These are phyloP conservation scores for Nidula niveotomentosa DNA, from an alignment of 1,284 basidiomycete genomes.

Conservation along the genomic window DNA sequence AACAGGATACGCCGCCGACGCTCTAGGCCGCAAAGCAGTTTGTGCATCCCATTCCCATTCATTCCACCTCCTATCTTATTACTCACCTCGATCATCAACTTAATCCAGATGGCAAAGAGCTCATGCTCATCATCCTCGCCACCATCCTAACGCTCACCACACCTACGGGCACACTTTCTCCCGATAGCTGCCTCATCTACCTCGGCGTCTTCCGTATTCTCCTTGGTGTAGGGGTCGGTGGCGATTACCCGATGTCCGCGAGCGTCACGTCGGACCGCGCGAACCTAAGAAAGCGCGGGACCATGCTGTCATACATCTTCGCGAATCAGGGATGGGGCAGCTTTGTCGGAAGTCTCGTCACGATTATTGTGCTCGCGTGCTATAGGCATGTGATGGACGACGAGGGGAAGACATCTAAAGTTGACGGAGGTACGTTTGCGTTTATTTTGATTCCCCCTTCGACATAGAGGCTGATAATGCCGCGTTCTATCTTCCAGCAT, in stretches of 20 bases:
- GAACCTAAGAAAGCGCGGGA: constrained; percentile 65
- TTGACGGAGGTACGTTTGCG: constrained; percentile 53
- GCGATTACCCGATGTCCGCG: constrained; percentile 77
- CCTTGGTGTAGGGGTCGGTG: constrained; percentile 72
- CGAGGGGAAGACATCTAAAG: constrained; percentile 48
- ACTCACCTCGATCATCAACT: neutral
- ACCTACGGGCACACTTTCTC: constrained; percentile 27
- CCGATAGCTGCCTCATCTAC: constrained; percentile 49
- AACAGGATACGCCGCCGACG: constrained; percentile 49
- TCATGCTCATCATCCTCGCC: constrained; percentile 69
- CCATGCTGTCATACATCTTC: constrained; percentile 70
- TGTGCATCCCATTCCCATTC: constrained; percentile 37
- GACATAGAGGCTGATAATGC: too few relatives aligned
- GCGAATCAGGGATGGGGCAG: constrained; percentile 73
- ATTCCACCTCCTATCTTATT: constrained; percentile 6
- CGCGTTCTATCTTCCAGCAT: neutral
- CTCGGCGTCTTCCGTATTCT: constrained; percentile 62
- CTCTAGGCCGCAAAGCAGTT: constrained; percentile 58
- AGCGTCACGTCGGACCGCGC: constrained; percentile 64
- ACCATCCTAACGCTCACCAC: constrained; percentile 53
- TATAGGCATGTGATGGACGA: constrained; percentile 64
- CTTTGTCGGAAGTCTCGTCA: constrained; percentile 59
- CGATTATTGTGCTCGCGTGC: constrained; percentile 63
- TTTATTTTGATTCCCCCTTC: neutral
- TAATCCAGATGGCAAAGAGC: constrained; percentile 61